Conservation (phyloP, 2,329 filamentous ascomycete genomes). For the Trichoderma cornu-damae region DNA sequence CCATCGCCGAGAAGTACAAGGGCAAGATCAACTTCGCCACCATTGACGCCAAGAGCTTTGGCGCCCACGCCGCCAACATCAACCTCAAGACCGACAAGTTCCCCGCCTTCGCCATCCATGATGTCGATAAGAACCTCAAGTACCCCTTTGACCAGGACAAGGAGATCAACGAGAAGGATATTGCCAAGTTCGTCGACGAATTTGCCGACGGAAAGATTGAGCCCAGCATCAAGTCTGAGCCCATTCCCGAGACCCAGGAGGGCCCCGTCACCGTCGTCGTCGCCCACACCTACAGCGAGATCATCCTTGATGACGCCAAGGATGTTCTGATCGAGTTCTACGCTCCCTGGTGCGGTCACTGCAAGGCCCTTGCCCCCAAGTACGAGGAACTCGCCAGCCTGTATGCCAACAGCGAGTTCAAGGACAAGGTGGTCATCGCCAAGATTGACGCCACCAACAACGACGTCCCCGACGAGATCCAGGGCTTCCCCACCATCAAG, state of each 20-base stretch:
- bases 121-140: slow-evolving; percentile 92
- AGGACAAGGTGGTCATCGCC: slow-evolving; percentile 82
- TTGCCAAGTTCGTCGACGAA: slow-evolving; percentile 79
- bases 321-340: slow-evolving; percentile 98
- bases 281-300: slow-evolving; percentile 85
- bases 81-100: slow-evolving; percentile 95
- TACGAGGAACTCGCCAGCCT: slow-evolving; percentile 85
- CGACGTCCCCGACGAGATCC: slow-evolving; percentile 93
- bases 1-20: slow-evolving; percentile 85
- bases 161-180: slow-evolving; percentile 65
- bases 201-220: slow-evolving; percentile 83
- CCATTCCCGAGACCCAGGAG: slow-evolving; percentile 88
- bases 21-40: slow-evolving; percentile 96
- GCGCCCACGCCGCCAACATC: slow-evolving; percentile 91
- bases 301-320: slow-evolving; percentile 91
- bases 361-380: slow-evolving; percentile 94
- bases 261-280: slow-evolving; percentile 83
- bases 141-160: slow-evolving; percentile 86
- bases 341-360: slow-evolving; percentile 98
- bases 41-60: slow-evolving; percentile 91
- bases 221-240: slow-evolving; percentile 97
- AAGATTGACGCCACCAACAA: slow-evolving; percentile 97
- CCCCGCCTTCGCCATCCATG: slow-evolving; percentile 96
- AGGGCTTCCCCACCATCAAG: slow-evolving; percentile 99
- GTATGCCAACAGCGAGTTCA: slow-evolving; percentile 73